phyloP scores from a whole-genome alignment of 805 yeast species.

The Hyphopichia homilentoma region DNA sequence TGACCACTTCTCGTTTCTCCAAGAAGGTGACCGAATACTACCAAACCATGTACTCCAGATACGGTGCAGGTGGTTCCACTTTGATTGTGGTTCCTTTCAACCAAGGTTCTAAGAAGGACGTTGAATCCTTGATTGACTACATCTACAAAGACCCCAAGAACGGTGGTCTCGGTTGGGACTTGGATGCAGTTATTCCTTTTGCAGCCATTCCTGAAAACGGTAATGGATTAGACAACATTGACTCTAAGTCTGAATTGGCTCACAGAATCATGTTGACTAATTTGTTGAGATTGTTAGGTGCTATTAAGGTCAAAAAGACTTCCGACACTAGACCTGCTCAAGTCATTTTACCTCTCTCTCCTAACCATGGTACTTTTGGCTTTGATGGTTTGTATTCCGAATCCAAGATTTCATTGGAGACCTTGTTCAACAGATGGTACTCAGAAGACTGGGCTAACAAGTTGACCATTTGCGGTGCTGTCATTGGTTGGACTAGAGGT shows the following conservation, averaged over 20 bases:
- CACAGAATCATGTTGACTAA: conserved; percentile 98
- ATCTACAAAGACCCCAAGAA: conserved; percentile 79
- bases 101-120: conserved; percentile 96
- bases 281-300: conserved; percentile 87
- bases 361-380: conserved; percentile 99
- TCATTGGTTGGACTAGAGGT: conserved; percentile 99
- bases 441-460: conserved; percentile 96
- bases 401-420: conserved; percentile 92
- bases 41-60: conserved; percentile 88
- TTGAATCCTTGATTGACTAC: conserved; percentile 76
- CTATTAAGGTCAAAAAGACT: conserved; percentile 78
- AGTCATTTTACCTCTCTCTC: conserved; percentile 93
- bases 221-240: conserved; percentile 87
- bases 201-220: conserved; percentile 99
- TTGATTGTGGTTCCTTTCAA: conserved; percentile 97
- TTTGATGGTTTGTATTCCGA: conserved; percentile 98
- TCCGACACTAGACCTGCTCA: conserved; percentile 97
- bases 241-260: conserved; percentile 94
- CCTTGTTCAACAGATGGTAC: conserved; percentile 97
- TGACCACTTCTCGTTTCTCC: conserved; percentile 94
- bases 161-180: conserved; percentile 97
- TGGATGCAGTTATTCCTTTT: conserved; percentile 93
- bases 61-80: conserved; percentile 89
- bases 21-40: conserved; percentile 93
- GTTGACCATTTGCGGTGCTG: conserved; percentile 96